Base-by-base conservation (phyloP, 2,329 filamentous ascomycete species). In the Paraphaeosphaeria minitans region DNA sequence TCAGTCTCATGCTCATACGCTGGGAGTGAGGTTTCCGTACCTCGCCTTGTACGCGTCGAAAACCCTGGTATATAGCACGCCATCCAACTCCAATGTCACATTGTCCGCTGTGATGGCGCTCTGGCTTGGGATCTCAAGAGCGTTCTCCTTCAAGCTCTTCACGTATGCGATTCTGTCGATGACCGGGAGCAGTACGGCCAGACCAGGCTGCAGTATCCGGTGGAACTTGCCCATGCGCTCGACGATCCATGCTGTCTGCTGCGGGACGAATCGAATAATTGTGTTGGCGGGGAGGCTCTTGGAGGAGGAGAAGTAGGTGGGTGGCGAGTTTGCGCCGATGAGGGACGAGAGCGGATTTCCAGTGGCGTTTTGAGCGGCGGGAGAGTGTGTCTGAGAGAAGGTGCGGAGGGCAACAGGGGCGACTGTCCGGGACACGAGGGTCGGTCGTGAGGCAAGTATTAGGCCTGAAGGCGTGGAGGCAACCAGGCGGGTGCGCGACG, bases 221-320 rank as follows among this genome's bases (percentile, higher is more conserved):
- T 92, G 90, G 82, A 97, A 99, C 79, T 93, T 95, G 71, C 95
- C 95, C 95, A 99, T 99, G 74, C 95, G 93, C 85, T 99, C 95
- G 57, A 99, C 95, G 59, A 99, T 94, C 95, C 95, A 99, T 77
- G 95, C 95, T 69, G 94, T 98, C 82, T 99, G 95, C 80, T 99
- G 95, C n/a, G 95, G 95, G 43, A 99, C 95, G 79, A 98, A 99
- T 60, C 94, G 92, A 70, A 99, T 83, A 63, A 99, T 83, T 4
- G 95, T 99, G 80, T 99, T 99, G 67, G 93, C 91, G 29, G 95
- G 95, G 53, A 97, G 84, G 22, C 83, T 78, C 46, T 81, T 78
- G 10, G 81, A 80, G 47, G 83, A 85, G 35, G 72, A 71, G 78
- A 96, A 96, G 79, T 96, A 96, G n/a, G 90, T 88, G 8, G 89